Base-by-base conservation (phyloP, 306 rosid genomes). In the Quercus rubra region DNA sequence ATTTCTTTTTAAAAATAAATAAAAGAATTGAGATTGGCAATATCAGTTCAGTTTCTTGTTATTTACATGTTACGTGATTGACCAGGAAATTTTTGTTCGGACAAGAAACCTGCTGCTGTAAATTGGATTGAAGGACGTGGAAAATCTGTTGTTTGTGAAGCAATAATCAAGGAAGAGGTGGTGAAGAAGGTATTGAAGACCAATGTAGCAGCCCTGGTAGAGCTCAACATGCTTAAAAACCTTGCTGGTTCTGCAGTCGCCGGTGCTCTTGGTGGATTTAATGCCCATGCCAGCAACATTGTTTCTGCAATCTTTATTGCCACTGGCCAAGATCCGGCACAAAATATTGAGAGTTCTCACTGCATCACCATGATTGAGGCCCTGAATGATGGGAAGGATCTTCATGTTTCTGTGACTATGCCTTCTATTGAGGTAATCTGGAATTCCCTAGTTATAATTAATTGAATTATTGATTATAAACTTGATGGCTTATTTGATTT, bases 291-390 rank as follows among this genome's bases (percentile, higher is more conserved):
- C 78, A 91, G 93, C 87, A 91, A 91, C 82, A 91, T 89, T 21
- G 93, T 91, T 54, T 82, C 93, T 55, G 96, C 96, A 31, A 57
- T 91, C 68, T 91, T 81, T 79, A 70, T 91, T 35, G 96, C 96
- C 85, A 91, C 92, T 5, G 96, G 96, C 79, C 96, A 91, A 68
- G 96, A 91, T 83, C 96, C 96, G 38, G 96, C 96, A 75, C 93
- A 91, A 83, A 91, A 91, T 85, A 84, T 91, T 25, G 96, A 91
- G 86, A 91, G 96, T 81, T 91, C 93, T 33, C 92, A 91, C 63
- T 89, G 96, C 79, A 87, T 89, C 30, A 86, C 93, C 74, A 90
- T 90, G 94, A 88, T 90, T 90, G 94, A 88, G 80, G 78, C 94
- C n/a, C 79, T 88, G 46, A 88, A 90, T 56, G 76, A 85, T 59